Percentiles rank a stretch among this genome's conserved stretches.
phyloP scores from a whole-genome alignment of 306 rosid genomes.

The Geum urbanum region DNA sequence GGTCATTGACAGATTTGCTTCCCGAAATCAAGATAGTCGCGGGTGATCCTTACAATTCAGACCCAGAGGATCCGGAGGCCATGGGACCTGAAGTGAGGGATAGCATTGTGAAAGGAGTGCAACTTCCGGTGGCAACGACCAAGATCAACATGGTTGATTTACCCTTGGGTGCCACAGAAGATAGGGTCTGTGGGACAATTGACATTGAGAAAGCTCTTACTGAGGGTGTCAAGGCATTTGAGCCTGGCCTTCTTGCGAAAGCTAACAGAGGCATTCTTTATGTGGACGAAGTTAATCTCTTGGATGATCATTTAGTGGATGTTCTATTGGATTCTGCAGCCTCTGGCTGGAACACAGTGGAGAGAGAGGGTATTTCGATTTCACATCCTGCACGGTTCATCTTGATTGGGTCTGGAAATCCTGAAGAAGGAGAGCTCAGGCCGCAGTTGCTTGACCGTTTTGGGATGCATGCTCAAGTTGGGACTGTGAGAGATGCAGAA shows the following conservation, averaged over 20 bases:
- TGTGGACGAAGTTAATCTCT: slow-evolving; percentile 90
- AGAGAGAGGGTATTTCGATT: slow-evolving; percentile 93
- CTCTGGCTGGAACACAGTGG: slow-evolving; percentile 98
- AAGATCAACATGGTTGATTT: slow-evolving; percentile 97
- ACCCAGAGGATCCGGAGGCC: slow-evolving; percentile 90
- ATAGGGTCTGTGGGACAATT: slow-evolving; percentile 92
- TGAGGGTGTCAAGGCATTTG: slow-evolving; percentile 93
- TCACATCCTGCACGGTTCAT: slow-evolving; percentile 94
- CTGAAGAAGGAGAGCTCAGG: slow-evolving; percentile 98
- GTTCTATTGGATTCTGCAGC: slow-evolving; percentile 94
- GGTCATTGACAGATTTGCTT: slow-evolving; percentile 89
- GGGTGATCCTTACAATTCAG: slow-evolving; percentile 89
- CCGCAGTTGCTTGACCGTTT: slow-evolving; percentile 93
- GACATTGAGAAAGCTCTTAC: slow-evolving; percentile 95
- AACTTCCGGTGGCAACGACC: slow-evolving; percentile 49
- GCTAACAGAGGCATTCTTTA: slow-evolving; percentile 94
- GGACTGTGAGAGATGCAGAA: slow-evolving; percentile 94
- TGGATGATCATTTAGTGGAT: slow-evolving; percentile 94
- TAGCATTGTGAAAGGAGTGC: slow-evolving; percentile 57
- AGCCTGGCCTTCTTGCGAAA: slow-evolving; percentile 90
- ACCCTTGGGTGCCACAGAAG: slow-evolving; percentile 93
- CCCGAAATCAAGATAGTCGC: slow-evolving; percentile 79
- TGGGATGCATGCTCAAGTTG: slow-evolving; percentile 98
- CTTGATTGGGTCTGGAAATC: slow-evolving; percentile 90
- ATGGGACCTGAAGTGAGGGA: slow-evolving; percentile 88